These are phyloP conservation scores for Suillus subalutaceus DNA, from an alignment of 768 basidiomycete species.

Conservation along the genomic window DNA sequence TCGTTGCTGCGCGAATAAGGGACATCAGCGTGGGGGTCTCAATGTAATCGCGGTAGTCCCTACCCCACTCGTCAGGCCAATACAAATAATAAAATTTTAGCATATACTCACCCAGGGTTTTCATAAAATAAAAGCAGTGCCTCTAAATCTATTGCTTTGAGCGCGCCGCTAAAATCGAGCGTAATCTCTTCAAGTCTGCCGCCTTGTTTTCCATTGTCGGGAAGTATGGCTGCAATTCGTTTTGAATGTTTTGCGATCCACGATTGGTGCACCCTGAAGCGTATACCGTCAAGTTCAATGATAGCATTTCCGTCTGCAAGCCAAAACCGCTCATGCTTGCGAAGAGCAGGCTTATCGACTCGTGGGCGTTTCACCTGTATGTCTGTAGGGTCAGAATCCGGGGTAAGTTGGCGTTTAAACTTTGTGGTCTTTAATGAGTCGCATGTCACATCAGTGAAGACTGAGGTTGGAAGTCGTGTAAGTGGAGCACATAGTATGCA, in stretches of 20 bases:
- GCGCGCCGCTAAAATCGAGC: not conserved
- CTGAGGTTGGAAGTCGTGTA: not conserved
- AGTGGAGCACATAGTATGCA: not conserved
- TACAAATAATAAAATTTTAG: not conserved
- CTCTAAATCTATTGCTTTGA: constrained; percentile 6
- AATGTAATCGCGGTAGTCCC: constrained; percentile 28
- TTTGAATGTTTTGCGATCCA: constrained; percentile 32
- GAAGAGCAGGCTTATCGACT: not conserved
- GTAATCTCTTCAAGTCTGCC: not conserved
- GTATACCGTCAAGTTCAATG: constrained; percentile 33
- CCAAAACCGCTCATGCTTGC: constrained; percentile 34
- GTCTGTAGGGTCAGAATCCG: not conserved
- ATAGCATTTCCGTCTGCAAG: constrained; percentile 38
- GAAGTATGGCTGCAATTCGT: constrained; percentile 29
- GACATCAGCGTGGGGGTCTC: constrained; percentile 33
- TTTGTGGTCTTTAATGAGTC: not conserved
- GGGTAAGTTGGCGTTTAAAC: not conserved
- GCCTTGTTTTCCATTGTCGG: not conserved
- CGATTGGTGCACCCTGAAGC: constrained; percentile 40
- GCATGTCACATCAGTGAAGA: not conserved
- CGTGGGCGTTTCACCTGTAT: not conserved
- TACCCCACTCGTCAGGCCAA: constrained; percentile 13
- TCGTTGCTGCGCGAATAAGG: constrained; percentile 38
- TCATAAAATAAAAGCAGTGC: constrained; percentile 4
- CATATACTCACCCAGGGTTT: constrained; percentile 8